Evolutionary conservation across 352 stramenopile species (phyloP), one percentile per base, ranked within the genome.

Genomic region (Globisporangium alternatum): DNA sequence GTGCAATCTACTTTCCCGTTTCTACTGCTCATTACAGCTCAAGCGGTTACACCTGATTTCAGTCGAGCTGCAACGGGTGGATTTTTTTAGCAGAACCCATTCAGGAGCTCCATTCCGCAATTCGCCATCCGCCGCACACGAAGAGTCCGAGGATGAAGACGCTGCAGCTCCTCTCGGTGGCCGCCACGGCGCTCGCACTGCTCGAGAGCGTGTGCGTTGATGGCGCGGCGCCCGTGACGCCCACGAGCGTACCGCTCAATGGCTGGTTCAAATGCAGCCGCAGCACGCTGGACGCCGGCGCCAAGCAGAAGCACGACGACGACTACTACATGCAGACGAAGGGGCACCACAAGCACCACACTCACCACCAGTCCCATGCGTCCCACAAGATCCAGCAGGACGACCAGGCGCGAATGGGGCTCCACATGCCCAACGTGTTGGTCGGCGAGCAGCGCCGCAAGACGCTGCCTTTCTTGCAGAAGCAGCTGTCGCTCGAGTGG

Each of bases 261-360:
- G 71, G 71, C 47, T 77, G 71, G 71, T 77, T 68, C 61, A 67
- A 70, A 43, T 77, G 71, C 65, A 67, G 60, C 37, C 37, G 57
- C 8, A 77, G 65, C 58, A 77, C 71, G 22, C 65, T 70, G 7
- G 45, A 47, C 12, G 39, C 37, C 37, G 51, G 35, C 12, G n/a
- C n/a, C 33, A 61, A 43, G 31, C 25, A 35, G 5, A 35, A 51
- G 39, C 44, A 61, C 57, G 57, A 35, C 37, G 63, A 69, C 49
- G 67, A 66, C 53, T 73, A 70, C 52, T 73, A 73, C 64, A 49
- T 77, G 47, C 56, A 71, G 41, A 62, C 68, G 8, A 70, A 64
- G 31, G 31, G 47, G 21, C 47, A 56, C 57, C 41, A 63, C 35
- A 17, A 65, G 47, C 55, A 48, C 37, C 56, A 53, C 63, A 49